Conservation (phyloP, 768 basidiomycete genomes). For the Tephrocybe sp. region DNA sequence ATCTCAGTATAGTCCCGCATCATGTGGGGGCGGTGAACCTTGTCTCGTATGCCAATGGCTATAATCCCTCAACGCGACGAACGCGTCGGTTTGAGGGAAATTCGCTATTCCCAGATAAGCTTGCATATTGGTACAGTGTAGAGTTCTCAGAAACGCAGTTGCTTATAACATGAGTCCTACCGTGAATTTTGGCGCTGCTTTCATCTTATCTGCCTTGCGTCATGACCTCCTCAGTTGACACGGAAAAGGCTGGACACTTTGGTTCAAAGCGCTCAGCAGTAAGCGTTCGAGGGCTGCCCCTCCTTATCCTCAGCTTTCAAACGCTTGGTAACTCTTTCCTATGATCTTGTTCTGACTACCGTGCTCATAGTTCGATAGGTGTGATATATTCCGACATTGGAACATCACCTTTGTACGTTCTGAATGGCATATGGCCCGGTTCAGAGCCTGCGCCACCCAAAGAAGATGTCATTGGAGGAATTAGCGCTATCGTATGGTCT, state of each 20-base stretch:
- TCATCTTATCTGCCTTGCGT: neutral
- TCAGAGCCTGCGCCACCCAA: constrained; percentile 42
- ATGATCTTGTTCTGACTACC: neutral
- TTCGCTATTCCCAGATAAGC: constrained; percentile 32
- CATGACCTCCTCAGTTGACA: constrained; percentile 24
- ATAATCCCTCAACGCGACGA: constrained; percentile 30
- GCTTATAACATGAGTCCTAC: neutral
- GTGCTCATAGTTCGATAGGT: constrained; percentile 24
- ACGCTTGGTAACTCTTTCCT: constrained; percentile 7
- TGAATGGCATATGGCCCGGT: constrained; percentile 63
- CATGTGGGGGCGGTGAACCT: neutral
- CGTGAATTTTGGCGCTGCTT: too few relatives aligned
- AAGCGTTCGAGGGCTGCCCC: constrained; percentile 8
- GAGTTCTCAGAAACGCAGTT: too few relatives aligned
- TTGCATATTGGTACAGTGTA: neutral
- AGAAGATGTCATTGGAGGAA: constrained; percentile 62
- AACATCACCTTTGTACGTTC: constrained; percentile 61
- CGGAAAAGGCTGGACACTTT: constrained; percentile 4
- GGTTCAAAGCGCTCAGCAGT: constrained; percentile 8
- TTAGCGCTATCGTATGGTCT: constrained; percentile 65
- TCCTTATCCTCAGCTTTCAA: constrained; percentile 9
- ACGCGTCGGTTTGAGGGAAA: constrained; percentile 24
- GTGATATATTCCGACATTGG: constrained; percentile 52
- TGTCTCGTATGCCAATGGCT: constrained; percentile 24
- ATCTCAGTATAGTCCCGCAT: neutral